These are phyloP conservation scores for Medicago ruthenica DNA, from an alignment of 306 rosid species.

Conservation along the genomic window DNA sequence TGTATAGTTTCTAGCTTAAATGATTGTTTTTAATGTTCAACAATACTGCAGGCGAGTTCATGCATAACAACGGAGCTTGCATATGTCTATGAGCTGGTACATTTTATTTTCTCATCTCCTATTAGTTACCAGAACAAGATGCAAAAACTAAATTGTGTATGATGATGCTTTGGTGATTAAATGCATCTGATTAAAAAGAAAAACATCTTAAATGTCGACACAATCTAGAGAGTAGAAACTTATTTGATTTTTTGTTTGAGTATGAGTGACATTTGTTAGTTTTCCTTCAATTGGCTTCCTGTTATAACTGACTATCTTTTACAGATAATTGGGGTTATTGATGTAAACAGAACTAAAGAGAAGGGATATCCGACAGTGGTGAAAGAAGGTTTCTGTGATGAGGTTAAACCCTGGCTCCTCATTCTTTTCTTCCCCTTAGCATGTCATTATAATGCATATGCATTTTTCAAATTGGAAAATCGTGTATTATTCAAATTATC, in stretches of 20 bases:
- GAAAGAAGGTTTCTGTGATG: constrained; percentile 94
- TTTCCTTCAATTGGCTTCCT: constrained; percentile 34
- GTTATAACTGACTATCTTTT: constrained; percentile 36
- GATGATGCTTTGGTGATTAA: constrained; percentile 24
- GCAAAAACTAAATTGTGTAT: neutral
- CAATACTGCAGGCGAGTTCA: constrained; percentile 68
- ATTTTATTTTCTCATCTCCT: constrained; percentile 41
- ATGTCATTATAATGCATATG: no score
- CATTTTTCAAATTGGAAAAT: constrained; percentile 20
- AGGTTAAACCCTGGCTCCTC: constrained; percentile 59
- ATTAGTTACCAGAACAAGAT: constrained; percentile 12
- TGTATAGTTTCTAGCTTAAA: constrained; percentile 37
- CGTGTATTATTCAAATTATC: constrained; percentile 28
- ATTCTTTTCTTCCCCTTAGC: constrained; percentile 44
- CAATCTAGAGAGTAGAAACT: constrained; percentile 1
- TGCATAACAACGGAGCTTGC: constrained; percentile 89
- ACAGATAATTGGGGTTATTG: constrained; percentile 92
- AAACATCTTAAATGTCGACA: constrained; percentile 10
- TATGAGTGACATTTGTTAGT: neutral
- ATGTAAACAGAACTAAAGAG: constrained; percentile 82
- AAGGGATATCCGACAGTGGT: constrained; percentile 88
- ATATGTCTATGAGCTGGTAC: constrained; percentile 88
- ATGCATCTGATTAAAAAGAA: constrained; percentile 7
- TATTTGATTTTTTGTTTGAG: constrained; percentile 30
- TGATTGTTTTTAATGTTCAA: constrained; percentile 30